Percentiles rank a stretch among this genome's conserved stretches.
Conservation (phyloP, 2,329 filamentous ascomycete species). For the Trichophaea hybrida region DNA sequence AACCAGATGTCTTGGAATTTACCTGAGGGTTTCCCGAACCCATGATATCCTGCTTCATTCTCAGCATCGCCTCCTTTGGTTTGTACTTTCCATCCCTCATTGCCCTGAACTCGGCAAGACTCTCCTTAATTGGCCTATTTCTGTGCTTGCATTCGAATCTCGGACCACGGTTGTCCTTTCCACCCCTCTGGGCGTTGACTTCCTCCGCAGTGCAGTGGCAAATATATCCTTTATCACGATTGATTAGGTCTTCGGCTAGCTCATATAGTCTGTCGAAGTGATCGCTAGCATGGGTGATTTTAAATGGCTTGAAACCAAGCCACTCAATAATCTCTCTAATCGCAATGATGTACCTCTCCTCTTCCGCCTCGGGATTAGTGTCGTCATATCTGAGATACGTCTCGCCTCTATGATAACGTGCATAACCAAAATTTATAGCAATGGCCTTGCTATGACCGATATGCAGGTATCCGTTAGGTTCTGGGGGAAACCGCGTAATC, state of each 20-base stretch:
- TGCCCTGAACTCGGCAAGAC: conserved; percentile 66
- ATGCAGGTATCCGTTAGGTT: conserved; percentile 87
- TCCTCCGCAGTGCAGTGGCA: conserved; percentile 68
- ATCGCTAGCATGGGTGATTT: conserved; percentile 77
- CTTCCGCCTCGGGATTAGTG: conserved; percentile 86
- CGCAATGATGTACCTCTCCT: conserved; percentile 76
- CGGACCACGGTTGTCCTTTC: conserved; percentile 51
- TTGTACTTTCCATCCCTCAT: conserved; percentile 90
- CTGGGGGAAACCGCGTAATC: conserved; percentile 62
- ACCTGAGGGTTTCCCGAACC: conserved; percentile 66
- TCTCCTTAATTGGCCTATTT: conserved; percentile 57
- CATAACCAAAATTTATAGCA: conserved; percentile 91
- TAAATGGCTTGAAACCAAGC: conserved; percentile 68
- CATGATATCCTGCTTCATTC: conserved; percentile 85
- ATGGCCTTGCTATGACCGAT: conserved; percentile 94
- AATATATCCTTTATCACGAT: conserved; percentile 54
- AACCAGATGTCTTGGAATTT: neutral
- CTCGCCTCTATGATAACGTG: conserved; percentile 63
- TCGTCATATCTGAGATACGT: conserved; percentile 77
- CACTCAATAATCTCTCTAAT: conserved; percentile 79
- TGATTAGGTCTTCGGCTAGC: conserved; percentile 71
- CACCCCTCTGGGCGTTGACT: conserved; percentile 75
- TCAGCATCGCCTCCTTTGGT: conserved; percentile 65
- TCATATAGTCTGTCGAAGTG: conserved; percentile 82
- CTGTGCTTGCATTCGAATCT: conserved; percentile 72